phyloP scores from a whole-genome alignment of 495 filamentous ascomycete genomes.

The Aspergillus kassunensis region DNA sequence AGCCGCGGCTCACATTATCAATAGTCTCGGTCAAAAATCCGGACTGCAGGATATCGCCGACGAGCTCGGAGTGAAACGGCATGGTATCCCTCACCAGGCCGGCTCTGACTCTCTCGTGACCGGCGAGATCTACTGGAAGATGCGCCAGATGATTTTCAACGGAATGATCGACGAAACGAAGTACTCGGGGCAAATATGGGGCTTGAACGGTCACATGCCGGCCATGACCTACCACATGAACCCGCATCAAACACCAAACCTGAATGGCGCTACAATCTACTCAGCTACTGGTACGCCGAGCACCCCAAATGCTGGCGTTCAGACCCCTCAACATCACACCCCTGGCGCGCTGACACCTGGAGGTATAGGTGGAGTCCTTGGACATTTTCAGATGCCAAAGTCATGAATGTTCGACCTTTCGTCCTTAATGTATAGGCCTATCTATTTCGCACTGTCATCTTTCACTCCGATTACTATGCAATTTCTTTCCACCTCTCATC shows the following conservation, averaged over 20 bases:
- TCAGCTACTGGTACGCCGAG: conserved; percentile 59
- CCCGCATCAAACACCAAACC: conserved; percentile 47
- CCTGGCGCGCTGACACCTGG: conserved; percentile 61
- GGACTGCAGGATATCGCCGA: conserved; percentile 92
- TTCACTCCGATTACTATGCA: not conserved
- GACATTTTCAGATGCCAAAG: conserved; percentile 40
- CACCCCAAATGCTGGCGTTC: conserved; percentile 63
- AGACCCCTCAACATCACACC: conserved; percentile 55
- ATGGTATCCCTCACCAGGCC: conserved; percentile 83
- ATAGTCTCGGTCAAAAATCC: conserved; percentile 77
- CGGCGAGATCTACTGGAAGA: conserved; percentile 87
- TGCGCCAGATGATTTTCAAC: conserved; percentile 79
- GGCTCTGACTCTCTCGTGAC: conserved; percentile 90
- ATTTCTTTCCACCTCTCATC: conserved; percentile 5
- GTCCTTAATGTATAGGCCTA: conserved; percentile 17
- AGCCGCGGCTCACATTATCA: conserved; percentile 62
- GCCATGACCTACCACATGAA: conserved; percentile 42
- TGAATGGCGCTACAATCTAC: conserved; percentile 57
- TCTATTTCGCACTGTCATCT: not conserved
- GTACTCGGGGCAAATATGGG: conserved; percentile 84
- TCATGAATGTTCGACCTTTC: conserved; percentile 23
- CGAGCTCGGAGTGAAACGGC: conserved; percentile 78
- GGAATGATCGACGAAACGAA: conserved; percentile 70
- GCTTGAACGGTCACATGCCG: conserved; percentile 62
- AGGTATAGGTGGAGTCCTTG: conserved; percentile 57